Base-by-base conservation (phyloP, 1,284 basidiomycete genomes). In the Calocybe gambosa region DNA sequence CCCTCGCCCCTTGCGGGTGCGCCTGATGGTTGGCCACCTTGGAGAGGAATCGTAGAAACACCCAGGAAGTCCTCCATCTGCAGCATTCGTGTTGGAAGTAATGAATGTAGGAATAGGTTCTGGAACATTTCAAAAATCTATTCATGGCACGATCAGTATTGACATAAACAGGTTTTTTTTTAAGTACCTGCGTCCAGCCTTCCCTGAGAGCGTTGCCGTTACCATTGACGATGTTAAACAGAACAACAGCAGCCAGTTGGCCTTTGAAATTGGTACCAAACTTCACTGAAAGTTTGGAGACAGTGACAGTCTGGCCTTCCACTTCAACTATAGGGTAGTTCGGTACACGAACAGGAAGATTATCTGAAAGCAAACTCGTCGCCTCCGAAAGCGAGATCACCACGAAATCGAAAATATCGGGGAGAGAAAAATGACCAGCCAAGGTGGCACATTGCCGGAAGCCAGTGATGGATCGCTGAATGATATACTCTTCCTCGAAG, bases 101-200 rank as follows among this genome's bases (percentile, higher is more conserved):
- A 75, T 2, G 93, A 94, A 62, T 97, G 89, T 36, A 95, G 68
- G 68, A 99, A 99, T 19, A 99, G 73, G 28, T 93, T 97, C 60
- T 95, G 89, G 68, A 97, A 93, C 82, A 99, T 97, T 64, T 97
- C 94, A 58, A 99, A 97, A 48, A 99, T 92, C 84, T 93, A 61
- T 19, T 20, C 28, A 36, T 23, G 7, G 21, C 21, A 23, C 7
- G 21, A 23, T 23, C n/a, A n/a, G n/a, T 23, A 23, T 23, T 23
- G 21, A 23, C 13, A 39, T 25, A 12, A 15, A 36, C 29, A 19
- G 35, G 21, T 43, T 5, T 20, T 31, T n/a, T 29, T 18, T 34
- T 37, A 15, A 73, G 49, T 51, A 89, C 89, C 71, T 90, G 88
- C 2, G 78, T 82, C 96, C 96, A 99, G 13, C 95, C 93, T 62